Evolutionary conservation across 169 alveolate species (phyloP), one percentile per base, ranked within the genome.

Genomic region (Neospora caninum): DNA sequence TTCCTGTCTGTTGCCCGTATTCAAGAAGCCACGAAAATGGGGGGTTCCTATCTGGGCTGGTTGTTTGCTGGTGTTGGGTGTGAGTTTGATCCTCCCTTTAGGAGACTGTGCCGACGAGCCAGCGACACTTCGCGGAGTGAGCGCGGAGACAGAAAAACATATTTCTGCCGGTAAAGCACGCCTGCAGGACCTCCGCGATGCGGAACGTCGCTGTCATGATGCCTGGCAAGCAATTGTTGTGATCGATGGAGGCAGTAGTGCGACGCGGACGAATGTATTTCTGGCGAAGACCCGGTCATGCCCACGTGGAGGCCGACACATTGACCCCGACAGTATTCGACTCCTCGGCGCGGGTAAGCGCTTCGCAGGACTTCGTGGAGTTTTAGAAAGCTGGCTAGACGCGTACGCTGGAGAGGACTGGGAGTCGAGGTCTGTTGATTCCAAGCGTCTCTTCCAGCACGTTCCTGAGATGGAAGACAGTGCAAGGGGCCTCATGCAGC

Each of bases 191-290:
- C 58, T 49, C 58, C 58, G 58, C 4, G 13, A 49, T 49, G 22
- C 13, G 58, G 88, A 80, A 34, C 2, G 10, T 31, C 49, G 34
- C 22, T 38, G 54, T 34, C 88, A 80, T 34, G 58, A 34, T 18
- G 45, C 88, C 34, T 20, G 4, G 27, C 88, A 80, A 41, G 88
- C 93, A 22, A n/a, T 88, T 22, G 58, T 88, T 25, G 88, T 88
- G 18, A 43, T 88, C 25, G 93, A 88, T 69, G 93, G 88, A 25
- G 93, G 93, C 27, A 88, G 93, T 84, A 88, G 86, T 13, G 41
- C 43, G 42, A 42, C 38, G 42, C 2, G 80, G 54, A 54, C 88
- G 78, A 38, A 36, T 31, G 27, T 64, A 10, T 64, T 88, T n/a
- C 6, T 43, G 87, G 93, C 53, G 64, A n/a, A 9, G 69, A 10